Evolutionary conservation across 306 rosid species (phyloP).

Genomic region (Lathyrus tuberosus): DNA sequence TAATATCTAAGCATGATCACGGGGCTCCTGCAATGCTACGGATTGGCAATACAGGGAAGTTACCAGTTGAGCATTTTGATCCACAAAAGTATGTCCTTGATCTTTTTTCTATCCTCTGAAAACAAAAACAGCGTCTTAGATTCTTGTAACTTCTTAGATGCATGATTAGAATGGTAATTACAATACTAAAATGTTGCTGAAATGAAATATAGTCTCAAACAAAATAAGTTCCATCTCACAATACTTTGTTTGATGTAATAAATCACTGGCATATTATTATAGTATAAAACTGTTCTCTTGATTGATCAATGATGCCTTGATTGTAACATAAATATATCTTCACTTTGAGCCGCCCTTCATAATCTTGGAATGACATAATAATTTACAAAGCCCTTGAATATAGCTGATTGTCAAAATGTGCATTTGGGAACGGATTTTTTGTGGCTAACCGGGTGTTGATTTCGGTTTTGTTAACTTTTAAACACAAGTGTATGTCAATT

Average conservation of each 20-base stretch:
- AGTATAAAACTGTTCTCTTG: constrained; percentile 2
- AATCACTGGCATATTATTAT: neutral
- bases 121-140: neutral
- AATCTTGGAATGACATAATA: constrained; percentile 18
- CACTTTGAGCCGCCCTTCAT: constrained; percentile 15
- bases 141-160: constrained; percentile 28
- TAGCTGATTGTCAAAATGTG: constrained; percentile 18
- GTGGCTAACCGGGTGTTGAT: constrained; percentile 7
- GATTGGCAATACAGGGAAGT: constrained; percentile 58
- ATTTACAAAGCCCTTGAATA: constrained; percentile 14
- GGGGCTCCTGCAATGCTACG: neutral
- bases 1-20: constrained; percentile 49
- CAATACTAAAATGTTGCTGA: constrained; percentile 19
- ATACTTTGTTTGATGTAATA: neutral
- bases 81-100: constrained; percentile 60
- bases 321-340: constrained; percentile 20
- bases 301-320: constrained; percentile 7
- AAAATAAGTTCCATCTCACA: constrained; percentile 21
- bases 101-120: constrained; percentile 22
- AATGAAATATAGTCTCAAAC: constrained; percentile 19
- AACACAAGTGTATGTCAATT: constrained; percentile 5
- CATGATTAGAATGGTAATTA: constrained; percentile 23
- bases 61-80: constrained; percentile 60
- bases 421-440: constrained; percentile 24
- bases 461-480: constrained; percentile 28